Evolutionary conservation across 371 early-diverging fungal species (phyloP), one percentile per base, ranked within the genome.

Genomic region (Vairimorpha necatrix): DNA sequence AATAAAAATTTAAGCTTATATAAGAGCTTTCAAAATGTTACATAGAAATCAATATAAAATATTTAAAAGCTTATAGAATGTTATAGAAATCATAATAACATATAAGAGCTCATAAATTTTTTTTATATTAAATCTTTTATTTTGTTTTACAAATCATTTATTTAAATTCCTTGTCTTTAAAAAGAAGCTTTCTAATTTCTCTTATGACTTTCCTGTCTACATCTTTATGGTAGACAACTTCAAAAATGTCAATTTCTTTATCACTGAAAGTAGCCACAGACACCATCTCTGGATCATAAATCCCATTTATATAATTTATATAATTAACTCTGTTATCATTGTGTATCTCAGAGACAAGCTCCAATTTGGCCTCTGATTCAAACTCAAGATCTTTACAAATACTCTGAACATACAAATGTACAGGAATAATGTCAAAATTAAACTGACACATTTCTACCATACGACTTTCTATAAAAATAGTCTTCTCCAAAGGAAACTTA

Each of bases 301-400:
- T 61, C 30, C 75, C 75, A 61, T 69, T 42, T 18, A 75, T 65
- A 63, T 75, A 75, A n/a, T 67, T 68, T 30, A 75, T 75, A n/a
- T 68, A 38, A 61, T 75, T 75, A 13, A 68, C 68, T 28, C 75
- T 75, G 22, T 50, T 50, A 50, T 75, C 75, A 0, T 67, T 63
- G 38, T 75, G 75, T 3, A 75, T 26, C 9, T 75, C 69, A 62
- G 54, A 38, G 11, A 69, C 18, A 7, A 48, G 24, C 14, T 26
- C 20, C 39, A 75, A 39, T 48, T 69, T 75, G 14, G 22, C 33
- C 2, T 22, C n/a, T 14, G 54, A 39, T 26, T 58, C 62, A 14
- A 69, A 30, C 26, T 56, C 50, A 33, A 75, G 7, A 6, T 47
- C 39, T 42, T 69, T 67, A 39, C 63, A 58, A 33, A 75, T 48